Evolutionary conservation across 2,329 filamentous ascomycete genomes (phyloP), one percentile per base, ranked within the genome.

Genomic region (Mycosphaerella sp.): DNA sequence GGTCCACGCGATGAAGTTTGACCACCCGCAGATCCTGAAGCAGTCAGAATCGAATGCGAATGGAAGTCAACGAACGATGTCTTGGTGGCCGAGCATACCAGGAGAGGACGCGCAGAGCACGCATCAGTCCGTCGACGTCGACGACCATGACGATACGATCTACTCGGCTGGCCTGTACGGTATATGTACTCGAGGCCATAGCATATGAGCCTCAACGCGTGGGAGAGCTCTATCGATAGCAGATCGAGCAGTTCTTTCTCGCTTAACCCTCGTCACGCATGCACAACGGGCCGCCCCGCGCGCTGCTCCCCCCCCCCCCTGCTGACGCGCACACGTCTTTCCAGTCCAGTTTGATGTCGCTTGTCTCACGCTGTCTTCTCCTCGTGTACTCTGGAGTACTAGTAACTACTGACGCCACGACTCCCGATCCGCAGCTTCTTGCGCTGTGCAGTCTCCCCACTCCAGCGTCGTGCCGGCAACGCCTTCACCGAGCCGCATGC

Each of bases 1-100:
- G 10, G 87, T 91, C 91, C 91, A 70, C 34, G 59, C 57, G 27
- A 53, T 18, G 50, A 62, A 60, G 50, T 64, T 65, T 9, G 62
- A 44, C 62, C 62, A 65, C 18, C 65, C 63, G 41, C 59, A 63
- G n/a, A 65, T 40, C 47, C 62, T 64, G 45, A 5, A 34, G 21
- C 30, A 12, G 39, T 43, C 18, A 43, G 39, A 42, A 16, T 17
- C 21, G 21, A 30, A 32, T 42, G 10, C 21, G 21, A 25, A 25
- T 25, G 21, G 5, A 25, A 25, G 21, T 25, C 21, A 25, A 10
- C 14, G 16, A 14, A n/a, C 5, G 30, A 28, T 9, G 36, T 12
- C 8, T 37, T 27, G 3, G 13, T 12, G 35, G 18, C 40, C 21
- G 25, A 16, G n/a, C 25, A 6, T 49, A 61, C 59, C 59, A 59